Percentiles rank a stretch among this genome's conserved stretches.
These are phyloP conservation scores for Chimonanthus praecox DNA, from an alignment of 164 flowering plant species.

Conservation along the genomic window DNA sequence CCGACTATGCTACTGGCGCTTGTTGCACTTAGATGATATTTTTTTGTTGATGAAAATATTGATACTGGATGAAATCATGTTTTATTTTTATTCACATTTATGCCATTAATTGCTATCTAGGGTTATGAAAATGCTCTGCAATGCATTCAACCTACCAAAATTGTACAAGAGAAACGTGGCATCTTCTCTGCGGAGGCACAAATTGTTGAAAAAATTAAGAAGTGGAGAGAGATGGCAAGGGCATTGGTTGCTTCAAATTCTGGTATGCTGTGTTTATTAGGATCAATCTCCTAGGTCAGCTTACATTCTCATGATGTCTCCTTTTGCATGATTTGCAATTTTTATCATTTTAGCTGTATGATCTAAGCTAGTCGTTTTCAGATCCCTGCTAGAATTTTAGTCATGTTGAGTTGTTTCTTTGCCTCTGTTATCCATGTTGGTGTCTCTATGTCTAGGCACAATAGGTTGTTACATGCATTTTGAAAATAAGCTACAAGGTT, in stretches of 20 bases:
- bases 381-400: no score
- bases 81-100: not conserved
- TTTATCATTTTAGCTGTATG: no score
- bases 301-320: not conserved
- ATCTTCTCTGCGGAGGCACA: constrained; percentile 11
- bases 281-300: not conserved
- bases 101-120: constrained; percentile 23
- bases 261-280: constrained; percentile 21
- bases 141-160: constrained; percentile 19
- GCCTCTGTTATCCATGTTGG: no score
- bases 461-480: no score
- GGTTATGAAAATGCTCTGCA: constrained; percentile 59
- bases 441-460: no score
- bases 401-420: no score
- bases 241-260: constrained; percentile 41
- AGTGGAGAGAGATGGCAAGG: constrained; percentile 34
- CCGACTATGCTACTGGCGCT: no score
- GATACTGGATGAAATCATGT: not conserved
- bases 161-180: constrained; percentile 11
- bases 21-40: not conserved
- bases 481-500: no score
- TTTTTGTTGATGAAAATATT: not conserved
- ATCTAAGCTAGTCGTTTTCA: not conserved
- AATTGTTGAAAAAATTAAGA: constrained; percentile 32
- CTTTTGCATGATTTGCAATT: not conserved